Percentiles rank a stretch among this genome's conserved stretches.
Conservation (phyloP, 2,329 filamentous ascomycete species). For the Zopfia rhizophila region DNA sequence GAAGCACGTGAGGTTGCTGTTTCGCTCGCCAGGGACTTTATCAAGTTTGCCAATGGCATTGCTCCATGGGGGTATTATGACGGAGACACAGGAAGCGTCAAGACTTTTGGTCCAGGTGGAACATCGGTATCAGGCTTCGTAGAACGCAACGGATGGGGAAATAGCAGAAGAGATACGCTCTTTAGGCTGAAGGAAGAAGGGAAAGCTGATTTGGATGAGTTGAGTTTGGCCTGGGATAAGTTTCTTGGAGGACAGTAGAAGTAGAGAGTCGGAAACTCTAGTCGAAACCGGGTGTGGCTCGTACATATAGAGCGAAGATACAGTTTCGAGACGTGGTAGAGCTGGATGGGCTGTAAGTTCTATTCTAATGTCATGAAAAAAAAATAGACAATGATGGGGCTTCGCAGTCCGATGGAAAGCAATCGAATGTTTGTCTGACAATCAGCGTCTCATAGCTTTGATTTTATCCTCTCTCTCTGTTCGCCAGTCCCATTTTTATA, state of each 20-base stretch:
- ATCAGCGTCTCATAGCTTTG: constrained; percentile 21
- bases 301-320: no score
- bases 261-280: no score
- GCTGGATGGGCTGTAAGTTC: no score
- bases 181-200: constrained; percentile 22
- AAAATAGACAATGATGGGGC: no score
- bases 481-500: constrained; percentile 52
- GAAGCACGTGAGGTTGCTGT: constrained; percentile 14
- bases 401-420: no score
- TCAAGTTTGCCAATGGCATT: constrained; percentile 32
- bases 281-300: no score
- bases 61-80: constrained; percentile 21
- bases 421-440: no score
- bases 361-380: no score
- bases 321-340: no score
- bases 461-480: constrained; percentile 16
- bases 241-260: constrained; percentile 26
- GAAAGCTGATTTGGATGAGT: constrained; percentile 29
- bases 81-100: constrained; percentile 5
- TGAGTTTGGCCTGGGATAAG: constrained; percentile 33
- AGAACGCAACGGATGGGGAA: constrained; percentile 8
- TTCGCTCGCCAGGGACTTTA: constrained; percentile 27
- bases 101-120: constrained; percentile 19
- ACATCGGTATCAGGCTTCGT: constrained; percentile 1
- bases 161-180: constrained; percentile 17